These are phyloP conservation scores for Didymella lethalis DNA, from an alignment of 2,329 filamentous ascomycete genomes.

Conservation along the genomic window DNA sequence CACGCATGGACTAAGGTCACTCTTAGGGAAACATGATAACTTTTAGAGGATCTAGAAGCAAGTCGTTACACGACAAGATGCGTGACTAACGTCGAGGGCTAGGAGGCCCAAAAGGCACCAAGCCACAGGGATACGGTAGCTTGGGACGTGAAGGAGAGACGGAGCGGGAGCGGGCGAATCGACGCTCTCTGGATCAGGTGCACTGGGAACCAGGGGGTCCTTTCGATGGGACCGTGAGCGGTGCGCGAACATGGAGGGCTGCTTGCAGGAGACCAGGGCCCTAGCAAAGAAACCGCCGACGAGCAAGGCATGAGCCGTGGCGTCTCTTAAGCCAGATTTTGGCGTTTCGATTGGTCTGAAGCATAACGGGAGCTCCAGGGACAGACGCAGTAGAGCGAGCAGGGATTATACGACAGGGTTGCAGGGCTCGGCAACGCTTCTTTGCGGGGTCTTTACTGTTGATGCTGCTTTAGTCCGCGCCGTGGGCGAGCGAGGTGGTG, in stretches of 20 bases:
- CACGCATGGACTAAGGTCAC: slow-evolving; percentile 46
- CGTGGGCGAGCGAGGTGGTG: slow-evolving; percentile 29
- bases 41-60: slow-evolving; percentile 50
- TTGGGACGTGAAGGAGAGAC: slow-evolving; percentile 51
- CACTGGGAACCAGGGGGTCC: slow-evolving; percentile 46
- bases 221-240: slow-evolving; percentile 47
- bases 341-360: slow-evolving; percentile 49
- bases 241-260: slow-evolving; percentile 48
- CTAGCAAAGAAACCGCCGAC: slow-evolving; percentile 52
- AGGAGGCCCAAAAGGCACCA: slow-evolving; percentile 44
- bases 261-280: slow-evolving; percentile 46
- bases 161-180: slow-evolving; percentile 47
- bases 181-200: slow-evolving; percentile 47
- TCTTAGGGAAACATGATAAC: slow-evolving; percentile 50
- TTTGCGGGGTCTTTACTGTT: slow-evolving; percentile 50
- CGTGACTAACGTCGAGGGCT: slow-evolving; percentile 50
- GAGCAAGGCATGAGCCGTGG: slow-evolving; percentile 50
- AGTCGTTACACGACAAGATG: slow-evolving; percentile 51
- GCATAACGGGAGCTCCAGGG: slow-evolving; percentile 50
- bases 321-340: slow-evolving; percentile 47
- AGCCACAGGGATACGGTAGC: slow-evolving; percentile 51
- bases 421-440: slow-evolving; percentile 52
- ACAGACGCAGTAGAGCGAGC: slow-evolving; percentile 40
- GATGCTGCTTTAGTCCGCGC: slow-evolving; percentile 39
- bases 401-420: slow-evolving; percentile 42